Evolutionary conservation across 306 rosid species (phyloP), one percentile per base, ranked within the genome.

Genomic region (Medicago ruthenica): DNA sequence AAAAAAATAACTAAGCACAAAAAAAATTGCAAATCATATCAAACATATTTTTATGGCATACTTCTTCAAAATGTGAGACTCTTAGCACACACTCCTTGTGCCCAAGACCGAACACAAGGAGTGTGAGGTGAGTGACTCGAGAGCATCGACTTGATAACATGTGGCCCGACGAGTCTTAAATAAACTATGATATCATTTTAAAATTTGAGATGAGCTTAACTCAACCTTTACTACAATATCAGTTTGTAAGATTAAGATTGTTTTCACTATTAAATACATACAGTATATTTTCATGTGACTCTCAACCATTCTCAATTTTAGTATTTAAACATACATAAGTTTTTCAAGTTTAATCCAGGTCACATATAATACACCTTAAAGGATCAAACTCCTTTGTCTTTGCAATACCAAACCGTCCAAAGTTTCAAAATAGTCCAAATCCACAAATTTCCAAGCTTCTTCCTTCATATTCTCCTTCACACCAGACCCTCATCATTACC

Each of bases 401-500:
- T 79, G 60, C 65, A 74, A 9, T 80, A 76, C 77, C 60, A 77
- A 51, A 74, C 90, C 74, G 5, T 73, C 86, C 75, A 81, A 70
- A 84, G 42, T 48, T 76, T 17, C 71, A 58, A 78, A 80, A 60
- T 75, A 74, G 50, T 76, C 69, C 77, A 81, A 82, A 44, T 48
- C 80, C 86, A 73, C 36, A 79, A 61, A 50, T 75, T 87, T 87
- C 81, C 84, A 67, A 81, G 70, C 74, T 71, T 79, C 73, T 70
- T 83, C 86, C 85, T 54, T 65, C 76, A 76, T 27, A 27, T 67
- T 73, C 62, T 63, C 72, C 83, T 71, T 71, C 77, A 61, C 67
- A 67, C 58, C 66, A 48, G 51, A 81, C 27, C 36, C 37, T 74
- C 81, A 58, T 66, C 81, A 75, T 80, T 53, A 45, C 75, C 82